These are phyloP conservation scores for Crithidia brevicula DNA, from an alignment of 208 protist species.

Conservation along the genomic window DNA sequence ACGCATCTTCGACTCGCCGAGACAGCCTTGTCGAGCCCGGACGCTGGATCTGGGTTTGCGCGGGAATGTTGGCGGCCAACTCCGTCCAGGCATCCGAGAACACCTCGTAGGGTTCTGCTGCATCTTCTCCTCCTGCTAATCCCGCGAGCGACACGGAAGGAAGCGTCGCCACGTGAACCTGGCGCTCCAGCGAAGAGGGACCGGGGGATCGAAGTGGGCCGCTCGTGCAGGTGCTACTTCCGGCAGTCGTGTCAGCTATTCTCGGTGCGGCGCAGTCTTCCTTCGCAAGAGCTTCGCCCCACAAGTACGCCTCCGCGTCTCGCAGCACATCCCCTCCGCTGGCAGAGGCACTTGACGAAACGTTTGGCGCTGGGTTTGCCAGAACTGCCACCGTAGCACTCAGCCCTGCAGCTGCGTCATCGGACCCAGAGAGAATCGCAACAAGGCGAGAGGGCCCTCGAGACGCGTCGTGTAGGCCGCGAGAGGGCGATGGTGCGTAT, in stretches of 20 bases:
- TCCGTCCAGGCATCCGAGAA: conserved; percentile 2
- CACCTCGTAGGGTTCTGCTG: neutral
- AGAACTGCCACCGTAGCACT: no score
- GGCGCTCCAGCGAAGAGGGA: no score
- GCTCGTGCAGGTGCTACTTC: no score
- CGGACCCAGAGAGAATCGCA: no score
- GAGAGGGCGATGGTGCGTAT: no score
- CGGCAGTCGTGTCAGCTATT: neutral
- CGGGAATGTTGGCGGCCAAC: neutral
- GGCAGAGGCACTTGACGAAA: no score
- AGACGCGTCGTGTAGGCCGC: no score
- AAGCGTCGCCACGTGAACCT: neutral
- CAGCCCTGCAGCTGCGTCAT: no score
- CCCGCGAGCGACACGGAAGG: neutral
- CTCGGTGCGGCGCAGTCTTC: neutral
- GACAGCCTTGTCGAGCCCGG: neutral
- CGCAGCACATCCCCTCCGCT: conserved; percentile 5
- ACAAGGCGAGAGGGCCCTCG: no score
- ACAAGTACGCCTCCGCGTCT: conserved; percentile 7
- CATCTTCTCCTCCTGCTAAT: neutral
- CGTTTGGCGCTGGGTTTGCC: no score
- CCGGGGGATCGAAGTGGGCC: no score
- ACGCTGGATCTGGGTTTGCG: neutral
- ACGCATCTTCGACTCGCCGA: neutral
- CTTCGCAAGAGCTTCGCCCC: neutral